A percentile compares a stretch with the other conserved stretches of the same genome.
These are phyloP conservation scores for Kappamyces sp. DNA, from an alignment of 192 early-diverging fungal genomes.

Conservation along the genomic window DNA sequence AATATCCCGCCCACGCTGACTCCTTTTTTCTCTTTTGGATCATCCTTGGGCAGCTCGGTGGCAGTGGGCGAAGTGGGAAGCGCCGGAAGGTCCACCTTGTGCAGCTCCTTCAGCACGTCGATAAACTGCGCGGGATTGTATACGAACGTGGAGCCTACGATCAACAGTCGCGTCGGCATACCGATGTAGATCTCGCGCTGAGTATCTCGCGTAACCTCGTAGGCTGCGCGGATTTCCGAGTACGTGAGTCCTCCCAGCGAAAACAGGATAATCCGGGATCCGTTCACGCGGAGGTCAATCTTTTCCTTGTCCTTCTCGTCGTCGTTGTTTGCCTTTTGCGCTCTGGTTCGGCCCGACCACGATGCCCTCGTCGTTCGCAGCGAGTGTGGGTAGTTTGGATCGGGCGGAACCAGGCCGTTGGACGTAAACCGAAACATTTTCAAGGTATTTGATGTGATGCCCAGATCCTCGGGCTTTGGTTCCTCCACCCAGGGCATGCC, in stretches of 20 bases:
- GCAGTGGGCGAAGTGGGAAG: background rate
- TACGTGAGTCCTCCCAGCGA: constrained; percentile 43
- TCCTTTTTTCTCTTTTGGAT: constrained; percentile 9
- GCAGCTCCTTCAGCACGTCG: constrained; percentile 55
- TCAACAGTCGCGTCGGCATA: constrained; percentile 7
- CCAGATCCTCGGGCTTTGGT: constrained; percentile 34
- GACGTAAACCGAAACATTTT: constrained; percentile 19
- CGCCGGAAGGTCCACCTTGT: constrained; percentile 35
- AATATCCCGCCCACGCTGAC: background rate
- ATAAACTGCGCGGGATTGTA: constrained; percentile 65
- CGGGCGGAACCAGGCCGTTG: constrained; percentile 19
- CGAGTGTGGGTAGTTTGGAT: constrained; percentile 35
- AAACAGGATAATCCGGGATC: constrained; percentile 39
- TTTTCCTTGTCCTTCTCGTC: background rate
- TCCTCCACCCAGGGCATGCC: constrained; percentile 63
- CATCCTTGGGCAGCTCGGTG: constrained; percentile 3
- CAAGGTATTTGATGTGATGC: constrained; percentile 16
- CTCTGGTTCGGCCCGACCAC: constrained; percentile 28
- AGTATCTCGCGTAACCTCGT: constrained; percentile 32
- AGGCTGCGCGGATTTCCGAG: constrained; percentile 34
- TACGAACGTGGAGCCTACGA: constrained; percentile 66
- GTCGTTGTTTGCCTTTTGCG: background rate
- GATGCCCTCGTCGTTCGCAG: constrained; percentile 45
- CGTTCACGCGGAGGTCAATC: constrained; percentile 25
- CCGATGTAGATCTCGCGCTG: constrained; percentile 41